phyloP scores from a whole-genome alignment of 768 basidiomycete species.

The Tulasnella calospora region DNA sequence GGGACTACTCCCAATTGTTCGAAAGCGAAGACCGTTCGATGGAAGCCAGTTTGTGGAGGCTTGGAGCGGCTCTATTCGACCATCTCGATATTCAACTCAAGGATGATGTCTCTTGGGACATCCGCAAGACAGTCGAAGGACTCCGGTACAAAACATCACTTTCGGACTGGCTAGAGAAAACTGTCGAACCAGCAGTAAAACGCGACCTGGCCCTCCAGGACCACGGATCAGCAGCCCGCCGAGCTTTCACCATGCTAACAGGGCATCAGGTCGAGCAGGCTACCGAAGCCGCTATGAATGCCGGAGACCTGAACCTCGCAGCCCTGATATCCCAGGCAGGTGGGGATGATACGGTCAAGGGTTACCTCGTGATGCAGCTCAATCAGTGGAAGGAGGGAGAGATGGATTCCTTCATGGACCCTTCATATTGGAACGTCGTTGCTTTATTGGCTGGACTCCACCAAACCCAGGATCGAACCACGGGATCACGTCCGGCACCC shows the following conservation, averaged over 20 bases:
- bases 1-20: slow-evolving; percentile 69
- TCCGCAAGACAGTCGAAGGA: slow-evolving; percentile 54
- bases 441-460: slow-evolving; percentile 76
- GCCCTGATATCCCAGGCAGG: slow-evolving; percentile 84
- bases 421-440: slow-evolving; percentile 71
- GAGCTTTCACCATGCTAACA: slow-evolving; percentile 72
- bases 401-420: slow-evolving; percentile 61
- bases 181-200: slow-evolving; percentile 67
- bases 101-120: slow-evolving; percentile 51
- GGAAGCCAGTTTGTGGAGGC: slow-evolving; percentile 79
- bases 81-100: slow-evolving; percentile 62
- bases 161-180: slow-evolving; percentile 76
- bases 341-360: slow-evolving; percentile 67
- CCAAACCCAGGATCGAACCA: slow-evolving; percentile 48
- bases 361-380: slow-evolving; percentile 69
- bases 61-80: slow-evolving; percentile 87
- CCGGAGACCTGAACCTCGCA: slow-evolving; percentile 76
- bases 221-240: slow-evolving; percentile 44
- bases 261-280: slow-evolving; percentile 88
- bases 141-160: slow-evolving; percentile 74
- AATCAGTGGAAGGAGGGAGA: slow-evolving; percentile 77
- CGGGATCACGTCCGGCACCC: slow-evolving; percentile 51
- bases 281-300: slow-evolving; percentile 64
- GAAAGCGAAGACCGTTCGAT: slow-evolving; percentile 62
- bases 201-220: slow-evolving; percentile 55